Conservation (phyloP, 2,329 filamentous ascomycete genomes). For the Sarocladium kiliense region DNA sequence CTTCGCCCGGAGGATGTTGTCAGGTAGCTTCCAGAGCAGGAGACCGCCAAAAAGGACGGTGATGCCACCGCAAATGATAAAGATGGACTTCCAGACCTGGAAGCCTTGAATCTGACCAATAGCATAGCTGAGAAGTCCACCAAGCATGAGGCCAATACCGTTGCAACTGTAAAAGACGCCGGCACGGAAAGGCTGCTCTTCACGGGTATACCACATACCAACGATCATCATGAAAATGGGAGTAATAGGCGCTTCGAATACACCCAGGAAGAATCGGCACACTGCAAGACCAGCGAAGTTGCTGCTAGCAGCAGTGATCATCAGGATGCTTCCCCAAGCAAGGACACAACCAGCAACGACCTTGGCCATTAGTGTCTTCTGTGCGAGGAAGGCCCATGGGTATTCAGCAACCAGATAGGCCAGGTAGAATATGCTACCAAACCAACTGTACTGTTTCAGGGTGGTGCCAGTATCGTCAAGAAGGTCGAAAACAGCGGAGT, state of each 20-base stretch:
- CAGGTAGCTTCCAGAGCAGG: constrained; percentile 39
- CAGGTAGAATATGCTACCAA: constrained; percentile 53
- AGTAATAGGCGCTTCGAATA: constrained; percentile 42
- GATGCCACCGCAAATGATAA: constrained; percentile 41
- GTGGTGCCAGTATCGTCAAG: constrained; percentile 43
- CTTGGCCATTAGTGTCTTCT: constrained; percentile 29
- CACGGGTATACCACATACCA: constrained; percentile 41
- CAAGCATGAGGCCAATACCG: constrained; percentile 38
- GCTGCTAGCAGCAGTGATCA: constrained; percentile 34
- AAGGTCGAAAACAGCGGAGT: constrained; percentile 51
- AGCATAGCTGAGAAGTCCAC: constrained; percentile 44
- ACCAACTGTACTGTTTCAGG: constrained; percentile 44
- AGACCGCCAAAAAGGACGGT: constrained; percentile 43
- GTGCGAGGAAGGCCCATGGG: constrained; percentile 28
- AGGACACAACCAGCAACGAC: constrained; percentile 27
- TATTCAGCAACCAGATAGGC: constrained; percentile 38
- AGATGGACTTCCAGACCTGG: constrained; percentile 46
- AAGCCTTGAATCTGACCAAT: constrained; percentile 43
- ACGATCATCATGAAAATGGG: constrained; percentile 47
- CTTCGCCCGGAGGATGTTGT: constrained; percentile 33
- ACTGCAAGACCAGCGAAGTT: constrained; percentile 37
- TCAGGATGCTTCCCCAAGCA: constrained; percentile 31
- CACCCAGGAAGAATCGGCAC: constrained; percentile 39
- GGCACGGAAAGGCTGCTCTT: constrained; percentile 41
- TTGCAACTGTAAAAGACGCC: constrained; percentile 37